A percentile compares a stretch with the other conserved stretches of the same genome.
Conservation (phyloP, 2,329 filamentous ascomycete genomes). For the Aspergillus neoniger region DNA sequence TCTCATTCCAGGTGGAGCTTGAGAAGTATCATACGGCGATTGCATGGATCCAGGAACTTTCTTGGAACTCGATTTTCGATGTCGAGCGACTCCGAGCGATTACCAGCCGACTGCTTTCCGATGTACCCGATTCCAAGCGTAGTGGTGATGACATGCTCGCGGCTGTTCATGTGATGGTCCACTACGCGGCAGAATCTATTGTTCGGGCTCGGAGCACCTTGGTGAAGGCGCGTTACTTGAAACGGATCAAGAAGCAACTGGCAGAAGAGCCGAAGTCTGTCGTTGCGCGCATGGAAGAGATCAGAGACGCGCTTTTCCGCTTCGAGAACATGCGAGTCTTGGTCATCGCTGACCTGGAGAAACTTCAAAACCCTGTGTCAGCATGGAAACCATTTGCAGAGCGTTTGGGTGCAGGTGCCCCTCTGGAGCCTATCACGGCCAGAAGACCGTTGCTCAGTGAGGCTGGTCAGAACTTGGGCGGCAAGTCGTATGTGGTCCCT, state of each 20-base stretch:
- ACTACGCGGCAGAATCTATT: conserved; percentile 75
- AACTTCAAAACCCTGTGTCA: conserved; percentile 72
- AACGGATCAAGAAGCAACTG: conserved; percentile 78
- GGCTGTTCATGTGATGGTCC: conserved; percentile 71
- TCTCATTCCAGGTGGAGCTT: conserved; percentile 82
- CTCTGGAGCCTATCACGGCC: conserved; percentile 70
- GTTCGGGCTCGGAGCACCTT: conserved; percentile 77
- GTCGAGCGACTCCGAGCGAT: conserved; percentile 63
- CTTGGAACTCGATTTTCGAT: conserved; percentile 89
- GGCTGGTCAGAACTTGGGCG: conserved; percentile 73
- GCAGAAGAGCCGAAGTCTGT: conserved; percentile 74
- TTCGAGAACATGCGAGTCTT: conserved; percentile 84
- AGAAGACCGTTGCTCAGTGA: conserved; percentile 71
- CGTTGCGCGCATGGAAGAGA: conserved; percentile 72
- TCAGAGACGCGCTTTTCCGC: conserved; percentile 75
- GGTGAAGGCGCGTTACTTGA: conserved; percentile 84
- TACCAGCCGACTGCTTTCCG: conserved; percentile 80
- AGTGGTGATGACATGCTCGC: conserved; percentile 67
- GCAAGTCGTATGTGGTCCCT: conserved; percentile 75
- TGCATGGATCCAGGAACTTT: conserved; percentile 79
- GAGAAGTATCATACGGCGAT: conserved; percentile 84
- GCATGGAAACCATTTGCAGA: conserved; percentile 71
- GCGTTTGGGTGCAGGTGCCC: conserved; percentile 53
- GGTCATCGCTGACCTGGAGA: conserved; percentile 77
- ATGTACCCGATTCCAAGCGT: conserved; percentile 89